phyloP scores from a whole-genome alignment of 2,329 filamentous ascomycete species.

The Neurospora sp. region DNA sequence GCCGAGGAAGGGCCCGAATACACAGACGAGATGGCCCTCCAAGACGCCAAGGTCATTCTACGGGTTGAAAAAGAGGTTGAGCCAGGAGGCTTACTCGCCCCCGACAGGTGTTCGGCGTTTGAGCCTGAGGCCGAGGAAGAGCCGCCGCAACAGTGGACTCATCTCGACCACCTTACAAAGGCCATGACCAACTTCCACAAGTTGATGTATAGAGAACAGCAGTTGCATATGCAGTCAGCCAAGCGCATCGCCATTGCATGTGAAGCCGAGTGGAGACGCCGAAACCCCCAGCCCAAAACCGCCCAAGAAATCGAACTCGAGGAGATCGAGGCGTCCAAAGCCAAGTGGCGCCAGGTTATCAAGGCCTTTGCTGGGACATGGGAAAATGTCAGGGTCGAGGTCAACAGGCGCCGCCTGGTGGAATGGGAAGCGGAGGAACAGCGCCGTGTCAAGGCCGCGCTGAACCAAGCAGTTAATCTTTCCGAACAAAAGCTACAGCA shows the following conservation, averaged over 20 bases:
- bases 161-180: slow-evolving; percentile 72
- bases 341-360: slow-evolving; percentile 62
- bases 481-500: slow-evolving; percentile 60
- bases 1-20: slow-evolving; percentile 41
- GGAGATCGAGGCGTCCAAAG: slow-evolving; percentile 54
- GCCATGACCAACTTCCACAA: slow-evolving; percentile 74
- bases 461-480: slow-evolving; percentile 63
- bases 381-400: slow-evolving; percentile 53
- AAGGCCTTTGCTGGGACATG: slow-evolving; percentile 46
- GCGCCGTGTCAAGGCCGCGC: slow-evolving; percentile 53
- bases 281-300: slow-evolving; percentile 55
- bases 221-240: slow-evolving; percentile 63
- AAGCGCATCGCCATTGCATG: slow-evolving; percentile 73
- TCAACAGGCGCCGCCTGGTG: slow-evolving; percentile 48
- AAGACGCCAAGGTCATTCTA: slow-evolving; percentile 60
- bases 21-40: slow-evolving; percentile 50
- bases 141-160: slow-evolving; percentile 71
- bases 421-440: slow-evolving; percentile 59
- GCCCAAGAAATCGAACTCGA: slow-evolving; percentile 76
- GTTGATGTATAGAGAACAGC: slow-evolving; percentile 69
- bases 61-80: slow-evolving; percentile 64
- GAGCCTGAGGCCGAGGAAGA: slow-evolving; percentile 63
- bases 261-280: slow-evolving; percentile 61
- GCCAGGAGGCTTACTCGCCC: slow-evolving; percentile 65
- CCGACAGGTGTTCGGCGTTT: slow-evolving; percentile 60